Percentiles rank a stretch among this genome's conserved stretches.
These are phyloP conservation scores for Paracorniculantispora psalliotae DNA, from an alignment of 2,329 filamentous ascomycete genomes.

Conservation along the genomic window DNA sequence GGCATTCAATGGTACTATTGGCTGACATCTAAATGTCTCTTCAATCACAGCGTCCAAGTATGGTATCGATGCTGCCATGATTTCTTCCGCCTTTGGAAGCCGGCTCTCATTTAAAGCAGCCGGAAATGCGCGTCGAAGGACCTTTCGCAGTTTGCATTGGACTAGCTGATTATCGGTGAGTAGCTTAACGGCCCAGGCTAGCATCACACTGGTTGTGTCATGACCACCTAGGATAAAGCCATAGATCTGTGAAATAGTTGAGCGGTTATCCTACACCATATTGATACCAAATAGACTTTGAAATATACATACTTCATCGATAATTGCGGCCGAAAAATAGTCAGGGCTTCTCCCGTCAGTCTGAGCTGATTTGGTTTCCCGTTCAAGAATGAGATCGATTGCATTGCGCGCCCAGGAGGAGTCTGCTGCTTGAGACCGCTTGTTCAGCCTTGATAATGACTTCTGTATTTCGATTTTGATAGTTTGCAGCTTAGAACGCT, in stretches of 20 bases:
- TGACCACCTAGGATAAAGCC: slow-evolving; percentile 14
- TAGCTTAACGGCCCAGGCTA: slow-evolving; percentile 17
- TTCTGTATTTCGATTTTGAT: too few relatives aligned
- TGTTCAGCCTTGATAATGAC: neutral
- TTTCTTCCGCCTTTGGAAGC: slow-evolving; percentile 26
- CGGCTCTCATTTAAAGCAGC: slow-evolving; percentile 20
- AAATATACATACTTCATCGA: slow-evolving; percentile 23
- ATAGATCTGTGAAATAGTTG: neutral
- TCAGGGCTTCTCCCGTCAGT: slow-evolving; percentile 22
- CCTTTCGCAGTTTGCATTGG: slow-evolving; percentile 23
- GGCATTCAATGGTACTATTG: slow-evolving; percentile 25
- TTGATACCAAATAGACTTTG: too few relatives aligned
- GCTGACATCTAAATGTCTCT: slow-evolving; percentile 30
- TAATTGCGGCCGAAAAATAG: slow-evolving; percentile 22
- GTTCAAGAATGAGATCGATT: neutral
- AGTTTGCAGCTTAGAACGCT: too few relatives aligned
- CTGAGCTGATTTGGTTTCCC: slow-evolving; percentile 15
- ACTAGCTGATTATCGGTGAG: slow-evolving; percentile 20
- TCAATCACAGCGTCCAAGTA: slow-evolving; percentile 35
- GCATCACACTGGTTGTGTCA: slow-evolving; percentile 13
- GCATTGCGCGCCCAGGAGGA: neutral
- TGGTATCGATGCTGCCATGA: slow-evolving; percentile 23
- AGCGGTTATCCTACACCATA: neutral
- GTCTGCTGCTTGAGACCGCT: neutral
- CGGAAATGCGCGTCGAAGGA: slow-evolving; percentile 20